Percentiles rank a stretch among this genome's conserved stretches.
Evolutionary conservation across 176 grass and related monocot genomes (phyloP).

Genomic region (Rhynchospora tenuis): DNA sequence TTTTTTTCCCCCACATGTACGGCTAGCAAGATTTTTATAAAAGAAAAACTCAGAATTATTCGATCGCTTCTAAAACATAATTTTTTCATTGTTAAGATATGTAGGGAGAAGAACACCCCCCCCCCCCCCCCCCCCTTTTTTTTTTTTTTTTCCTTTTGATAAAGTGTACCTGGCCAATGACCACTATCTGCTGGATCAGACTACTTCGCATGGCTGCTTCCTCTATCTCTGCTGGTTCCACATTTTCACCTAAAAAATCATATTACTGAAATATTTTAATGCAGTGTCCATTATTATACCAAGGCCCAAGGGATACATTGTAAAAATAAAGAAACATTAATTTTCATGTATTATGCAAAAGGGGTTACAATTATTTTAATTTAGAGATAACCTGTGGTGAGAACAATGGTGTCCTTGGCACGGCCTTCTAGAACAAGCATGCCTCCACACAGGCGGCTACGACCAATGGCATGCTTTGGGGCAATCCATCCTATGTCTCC

Average conservation of each 20-base stretch:
- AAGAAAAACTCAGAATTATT: neutral
- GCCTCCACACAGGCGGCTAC: conserved; percentile 72
- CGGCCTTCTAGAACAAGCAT: conserved; percentile 96
- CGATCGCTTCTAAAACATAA: neutral
- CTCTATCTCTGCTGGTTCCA: conserved; percentile 85
- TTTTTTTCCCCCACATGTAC: neutral
- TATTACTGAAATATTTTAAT: neutral
- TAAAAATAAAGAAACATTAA: neutral
- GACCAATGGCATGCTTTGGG: conserved; percentile 43
- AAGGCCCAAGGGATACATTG: neutral
- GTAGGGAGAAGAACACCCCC: neutral
- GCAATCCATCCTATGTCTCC: conserved; percentile 97
- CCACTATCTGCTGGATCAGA: conserved; percentile 82
- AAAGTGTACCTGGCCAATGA: conserved; percentile 71
- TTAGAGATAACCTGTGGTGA: conserved; percentile 61
- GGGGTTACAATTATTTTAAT: neutral
- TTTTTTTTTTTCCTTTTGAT: neutral
- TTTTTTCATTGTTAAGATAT: neutral
- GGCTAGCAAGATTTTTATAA: neutral
- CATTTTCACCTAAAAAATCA: conserved; percentile 74
- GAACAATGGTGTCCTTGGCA: conserved; percentile 95
- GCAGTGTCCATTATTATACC: neutral
- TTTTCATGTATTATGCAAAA: neutral
- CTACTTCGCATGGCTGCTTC: conserved; percentile 63
- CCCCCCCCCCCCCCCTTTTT: conserved; percentile 12